Evolutionary conservation across 257 asterid species (phyloP).

Genomic region (Prunella vulgaris): DNA sequence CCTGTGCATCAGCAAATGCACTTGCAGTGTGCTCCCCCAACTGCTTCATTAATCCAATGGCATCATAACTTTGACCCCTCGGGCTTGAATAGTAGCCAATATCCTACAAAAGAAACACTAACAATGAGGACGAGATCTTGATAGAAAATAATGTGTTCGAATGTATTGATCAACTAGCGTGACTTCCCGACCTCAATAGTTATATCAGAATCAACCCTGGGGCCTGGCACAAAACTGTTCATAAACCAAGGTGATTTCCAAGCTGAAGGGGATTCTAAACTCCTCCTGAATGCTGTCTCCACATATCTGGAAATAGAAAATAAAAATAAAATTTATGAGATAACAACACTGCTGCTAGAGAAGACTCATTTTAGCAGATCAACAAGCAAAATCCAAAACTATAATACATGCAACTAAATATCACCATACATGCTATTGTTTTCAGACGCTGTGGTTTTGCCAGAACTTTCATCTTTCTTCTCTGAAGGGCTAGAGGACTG

Average conservation of each 20-base stretch:
- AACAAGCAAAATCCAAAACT: neutral
- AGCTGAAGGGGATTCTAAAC: slow-evolving; percentile 86
- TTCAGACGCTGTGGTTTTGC: slow-evolving; percentile 41
- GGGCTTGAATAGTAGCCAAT: slow-evolving; percentile 71
- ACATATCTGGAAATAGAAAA: slow-evolving; percentile 35
- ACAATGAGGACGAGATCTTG: neutral
- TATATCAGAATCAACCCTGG: slow-evolving; percentile 67
- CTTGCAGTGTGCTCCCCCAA: slow-evolving; percentile 83
- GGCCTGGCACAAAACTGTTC: slow-evolving; percentile 62
- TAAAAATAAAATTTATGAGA: neutral
- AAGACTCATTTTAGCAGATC: neutral
- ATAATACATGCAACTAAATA: neutral
- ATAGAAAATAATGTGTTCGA: neutral
- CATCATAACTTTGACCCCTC: slow-evolving; percentile 65
- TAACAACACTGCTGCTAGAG: too few relatives aligned
- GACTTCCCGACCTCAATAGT: slow-evolving; percentile 46
- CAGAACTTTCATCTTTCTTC: slow-evolving; percentile 47
- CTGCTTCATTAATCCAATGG: slow-evolving; percentile 87
- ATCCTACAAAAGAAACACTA: slow-evolving; percentile 48
- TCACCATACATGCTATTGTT: slow-evolving; percentile 59
- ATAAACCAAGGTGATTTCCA: slow-evolving; percentile 97
- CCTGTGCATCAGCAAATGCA: slow-evolving; percentile 87
- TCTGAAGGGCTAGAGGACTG: slow-evolving; percentile 44
- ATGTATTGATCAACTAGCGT: slow-evolving; percentile 17
- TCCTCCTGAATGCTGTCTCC: slow-evolving; percentile 70